Evolutionary conservation across 306 rosid species (phyloP), one percentile per base, ranked within the genome.

Genomic region (Abrus pulchellus): DNA sequence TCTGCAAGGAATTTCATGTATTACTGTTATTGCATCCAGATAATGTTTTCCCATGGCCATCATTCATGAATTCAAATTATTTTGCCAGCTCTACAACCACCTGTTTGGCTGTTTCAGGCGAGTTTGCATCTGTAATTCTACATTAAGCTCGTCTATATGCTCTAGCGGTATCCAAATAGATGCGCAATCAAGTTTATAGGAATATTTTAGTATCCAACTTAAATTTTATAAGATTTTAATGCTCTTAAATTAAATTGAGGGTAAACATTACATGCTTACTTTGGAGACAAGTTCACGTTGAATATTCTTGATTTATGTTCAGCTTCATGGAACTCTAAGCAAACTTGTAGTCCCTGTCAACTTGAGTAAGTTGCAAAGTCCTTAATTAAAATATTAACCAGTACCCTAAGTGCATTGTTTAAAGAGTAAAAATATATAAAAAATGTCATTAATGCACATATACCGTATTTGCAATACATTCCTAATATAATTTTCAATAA

Each of bases 11-110:
- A 69, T 0, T 5, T 33, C 44, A 1, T 32, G 20, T 48, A n/a
- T 5, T 44, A 68, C 40, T 29, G 14, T 12, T 2, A 6, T 68
- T 28, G 55, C 10, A 30, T 6, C 34, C 20, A 9, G 40, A 56
- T 11, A 68, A 28, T 45, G 38, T 5, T 47, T 48, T 40, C 57
- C 41, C 11, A 34, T 8, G 30, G 10, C 41, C 74, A 52, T 36
- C 63, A 54, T 72, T 72, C 77, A 34, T 54, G 33, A 54, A 33
- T 20, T 54, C 77, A 54, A 53, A 72, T 72, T 14, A 38, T 20
- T 72, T 72, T 53, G 76, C 66, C 28, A 40, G n/a, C 41, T 5
- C 41, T 49, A 73, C 53, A 56, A 55, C 30, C 29, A 74, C 54
- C 27, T 74, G 67, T n/a, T n/a, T n/a, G n/a, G n/a, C n/a, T n/a